Base-by-base conservation (phyloP, 768 basidiomycete species). In the Lactarius deliciosus region DNA sequence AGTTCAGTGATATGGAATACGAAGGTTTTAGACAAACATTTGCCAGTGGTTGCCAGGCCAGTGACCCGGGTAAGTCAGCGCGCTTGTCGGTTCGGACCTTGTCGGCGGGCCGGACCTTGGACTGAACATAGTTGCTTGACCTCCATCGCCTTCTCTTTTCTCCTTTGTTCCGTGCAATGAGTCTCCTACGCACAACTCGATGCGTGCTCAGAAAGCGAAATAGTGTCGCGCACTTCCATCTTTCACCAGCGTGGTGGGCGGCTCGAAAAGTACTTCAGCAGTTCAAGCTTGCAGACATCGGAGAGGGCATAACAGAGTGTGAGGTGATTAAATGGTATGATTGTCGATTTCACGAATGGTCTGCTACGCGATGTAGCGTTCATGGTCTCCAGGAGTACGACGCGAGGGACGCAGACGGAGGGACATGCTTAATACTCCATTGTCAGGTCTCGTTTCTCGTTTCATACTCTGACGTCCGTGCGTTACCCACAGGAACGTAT, bases 281-380 rank as follows among this genome's bases (percentile, higher is more conserved):
- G 10, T 92, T 92, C 80, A 91, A 86, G 64, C 84, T 92, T 45
- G 90, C 91, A 1, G 91, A 93, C 74, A 92, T 94, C 73, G 92
- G 94, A 5, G 92, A 94, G 76, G 93, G 93, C 6, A 94, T 95
- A 70, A 93, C 92, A 28, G 92, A 95, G 76, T 92, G 91, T 73
- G 92, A 96, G 77, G 83, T 95, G 69, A 86, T 96, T 57, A 88
- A 87, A 75, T 95, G 93, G 92, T 90, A 68, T 68, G 86, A 81
- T 18, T 16, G 13, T 16, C 32, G 4, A 22, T 25, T n/a, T 36
- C 7, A 16, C 55, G 40, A 22, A 22, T 18, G 22, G 18, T 18
- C 9, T 53, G 50, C 50, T 50, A 50, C 47, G 47, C 13, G n/a
- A 11, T 25, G 22, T 50, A 47, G n/a, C 25, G 30, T 50, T 30